Conservation (phyloP, 495 filamentous ascomycete species). For the Opeltia flavorubescens region DNA sequence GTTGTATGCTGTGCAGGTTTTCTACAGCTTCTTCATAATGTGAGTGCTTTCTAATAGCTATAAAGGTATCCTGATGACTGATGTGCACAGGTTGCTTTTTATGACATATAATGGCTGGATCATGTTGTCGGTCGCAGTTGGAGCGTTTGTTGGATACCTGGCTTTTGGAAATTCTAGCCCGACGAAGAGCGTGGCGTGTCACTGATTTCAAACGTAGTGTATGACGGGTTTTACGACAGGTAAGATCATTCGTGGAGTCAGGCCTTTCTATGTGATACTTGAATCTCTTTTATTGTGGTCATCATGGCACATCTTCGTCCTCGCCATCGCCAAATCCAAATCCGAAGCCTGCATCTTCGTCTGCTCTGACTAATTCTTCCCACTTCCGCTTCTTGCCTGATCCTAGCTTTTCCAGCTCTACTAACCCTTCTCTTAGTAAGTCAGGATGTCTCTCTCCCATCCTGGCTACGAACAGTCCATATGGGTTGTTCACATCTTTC, state of each 20-base stretch:
- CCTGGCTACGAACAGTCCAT: conserved; percentile 56
- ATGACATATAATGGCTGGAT: conserved; percentile 99
- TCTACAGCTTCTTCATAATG: conserved; percentile 99
- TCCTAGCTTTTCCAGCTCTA: conserved; percentile 47
- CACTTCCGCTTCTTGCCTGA: conserved; percentile 68
- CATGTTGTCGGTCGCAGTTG: conserved; percentile 82
- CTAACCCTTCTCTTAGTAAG: conserved; percentile 47
- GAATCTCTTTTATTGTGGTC: not conserved
- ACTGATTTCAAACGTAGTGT: conserved; percentile 32
- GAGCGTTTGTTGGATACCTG: conserved; percentile 80
- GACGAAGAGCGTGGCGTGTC: conserved; percentile 80
- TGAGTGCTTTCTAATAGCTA: conserved; percentile 47
- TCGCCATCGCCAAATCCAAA: conserved; percentile 67
- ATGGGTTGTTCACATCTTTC: conserved; percentile 58
- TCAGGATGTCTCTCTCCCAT: conserved; percentile 50
- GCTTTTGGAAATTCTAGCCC: conserved; percentile 59
- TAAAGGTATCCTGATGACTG: no score
- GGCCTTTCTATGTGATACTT: not conserved
- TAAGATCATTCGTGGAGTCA: not conserved
- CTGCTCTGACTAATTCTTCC: conserved; percentile 53
- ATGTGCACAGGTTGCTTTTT: conserved; percentile 66
- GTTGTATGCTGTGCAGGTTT: conserved; percentile 87
- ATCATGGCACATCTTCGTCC: conserved; percentile 41
- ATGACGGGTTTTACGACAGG: not conserved
- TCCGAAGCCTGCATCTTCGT: conserved; percentile 44